phyloP scores from a whole-genome alignment of 768 basidiomycete species.

The Lactarius sanguifluus region DNA sequence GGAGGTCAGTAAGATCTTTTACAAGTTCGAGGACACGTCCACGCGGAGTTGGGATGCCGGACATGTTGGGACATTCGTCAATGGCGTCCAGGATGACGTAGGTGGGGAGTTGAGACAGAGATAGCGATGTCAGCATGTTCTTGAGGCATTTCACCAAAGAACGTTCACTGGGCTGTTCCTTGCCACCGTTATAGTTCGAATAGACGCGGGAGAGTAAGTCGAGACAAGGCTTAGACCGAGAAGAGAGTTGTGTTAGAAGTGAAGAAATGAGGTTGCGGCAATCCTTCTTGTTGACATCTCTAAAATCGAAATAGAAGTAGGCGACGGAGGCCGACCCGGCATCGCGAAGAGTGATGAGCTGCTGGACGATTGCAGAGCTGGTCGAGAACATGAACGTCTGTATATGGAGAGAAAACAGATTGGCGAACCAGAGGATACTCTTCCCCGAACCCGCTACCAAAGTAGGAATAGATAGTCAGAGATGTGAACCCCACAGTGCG shows the following conservation, averaged over 20 bases:
- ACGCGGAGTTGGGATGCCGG: not conserved
- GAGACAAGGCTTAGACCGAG: not conserved
- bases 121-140: not conserved
- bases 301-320: not conserved
- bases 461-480: not conserved
- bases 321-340: not conserved
- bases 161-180: not conserved
- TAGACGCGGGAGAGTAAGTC: not conserved
- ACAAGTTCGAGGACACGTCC: not conserved
- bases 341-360: not conserved
- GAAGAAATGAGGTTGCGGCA: not conserved
- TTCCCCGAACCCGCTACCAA: not conserved
- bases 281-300: not conserved
- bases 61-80: not conserved
- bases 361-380: not conserved
- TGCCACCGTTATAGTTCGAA: not conserved
- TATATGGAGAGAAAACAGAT: not conserved
- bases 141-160: not conserved
- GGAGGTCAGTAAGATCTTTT: not conserved
- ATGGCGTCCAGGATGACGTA: not conserved
- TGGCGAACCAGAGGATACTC: not conserved
- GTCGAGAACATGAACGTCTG: not conserved
- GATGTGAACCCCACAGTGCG: too few relatives aligned
- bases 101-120: not conserved
- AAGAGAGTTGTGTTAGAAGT: not conserved